Base-by-base conservation (phyloP, 2,329 filamentous ascomycete genomes). In the Clarireedia monteithiana region DNA sequence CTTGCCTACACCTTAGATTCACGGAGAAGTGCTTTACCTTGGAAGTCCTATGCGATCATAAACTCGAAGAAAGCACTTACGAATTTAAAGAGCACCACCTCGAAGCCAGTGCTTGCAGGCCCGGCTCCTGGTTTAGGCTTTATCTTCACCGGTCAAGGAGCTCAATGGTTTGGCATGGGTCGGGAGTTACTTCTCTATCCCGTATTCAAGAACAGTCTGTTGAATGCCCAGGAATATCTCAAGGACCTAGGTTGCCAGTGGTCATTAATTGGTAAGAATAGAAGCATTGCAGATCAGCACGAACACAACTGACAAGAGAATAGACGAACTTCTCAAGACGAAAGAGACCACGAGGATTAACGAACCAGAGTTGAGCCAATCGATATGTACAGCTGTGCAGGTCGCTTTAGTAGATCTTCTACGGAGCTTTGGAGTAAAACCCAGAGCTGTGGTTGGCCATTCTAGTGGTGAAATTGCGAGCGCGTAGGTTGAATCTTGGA, bases 181-280 rank as follows among this genome's bases (percentile, higher is more conserved):
- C 44, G 49, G 10, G 57, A 59, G 34, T 52, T 64, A 23, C 17
- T 51, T 14, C 15, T 23, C n/a, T 54, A 52, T 53, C 51, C 34
- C 23, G 23, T 34, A n/a, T 61, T 53, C 27, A 12, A 42, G 27
- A 42, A 55, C 4, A 52, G 48, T 44, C 30, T 57, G 1, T 66
- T 67, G 1, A 67, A 68, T 4, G 66, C 67, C 15, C 36, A 51
- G 20, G 17, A 42, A 7, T 51, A 42, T 20, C 38, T 51, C 49
- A 64, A 10, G 66, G 66, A 14, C 71, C 76, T 7, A 62, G 69
- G n/a, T 67, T 71, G 63, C 71, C 74, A 4, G 72, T 77, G 72
- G 63, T 78, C 3, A 72, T 71, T 3, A 70, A 78, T 48, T 75
- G 77, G 65, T 69, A 75, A 72, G 7, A 74, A 73, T 5, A 27